Evolutionary conservation across 108 stramenopile species (phyloP).

Genomic region (Skeletonema menzelii): DNA sequence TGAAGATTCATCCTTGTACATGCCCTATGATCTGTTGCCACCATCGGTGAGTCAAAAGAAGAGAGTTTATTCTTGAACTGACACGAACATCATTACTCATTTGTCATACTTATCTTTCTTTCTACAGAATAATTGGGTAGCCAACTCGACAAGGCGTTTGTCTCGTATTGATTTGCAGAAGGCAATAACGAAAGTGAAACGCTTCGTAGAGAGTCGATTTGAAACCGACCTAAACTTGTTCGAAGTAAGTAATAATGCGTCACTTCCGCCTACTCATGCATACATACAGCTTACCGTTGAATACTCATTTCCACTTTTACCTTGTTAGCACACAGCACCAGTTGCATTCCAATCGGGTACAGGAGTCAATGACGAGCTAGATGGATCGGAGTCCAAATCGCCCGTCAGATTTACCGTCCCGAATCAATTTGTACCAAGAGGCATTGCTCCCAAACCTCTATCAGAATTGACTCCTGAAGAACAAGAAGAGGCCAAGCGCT

Average conservation of each 20-base stretch:
- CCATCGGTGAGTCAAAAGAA: not conserved
- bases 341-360: conserved; percentile 45
- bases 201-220: conserved; percentile 43
- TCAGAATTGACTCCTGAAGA: conserved; percentile 11
- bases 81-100: not conserved
- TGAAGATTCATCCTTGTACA: conserved; percentile 1
- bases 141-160: conserved; percentile 41
- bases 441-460: conserved; percentile 16
- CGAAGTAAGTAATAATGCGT: conserved; percentile 14
- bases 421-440: conserved; percentile 43
- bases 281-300: not conserved
- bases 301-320: not conserved
- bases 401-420: conserved; percentile 41
- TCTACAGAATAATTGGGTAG: conserved; percentile 31
- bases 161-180: conserved; percentile 43
- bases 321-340: conserved; percentile 39
- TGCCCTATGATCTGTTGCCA: conserved; percentile 19
- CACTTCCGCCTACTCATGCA: not conserved
- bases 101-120: not conserved
- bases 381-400: conserved; percentile 45
- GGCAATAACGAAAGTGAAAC: conserved; percentile 36
- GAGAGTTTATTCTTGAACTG: not conserved
- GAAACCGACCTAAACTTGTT: conserved; percentile 46
- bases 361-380: conserved; percentile 58
- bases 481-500: conserved; percentile 3